phyloP scores from a whole-genome alignment of 208 protist genomes.

The Leishmania tropica region DNA sequence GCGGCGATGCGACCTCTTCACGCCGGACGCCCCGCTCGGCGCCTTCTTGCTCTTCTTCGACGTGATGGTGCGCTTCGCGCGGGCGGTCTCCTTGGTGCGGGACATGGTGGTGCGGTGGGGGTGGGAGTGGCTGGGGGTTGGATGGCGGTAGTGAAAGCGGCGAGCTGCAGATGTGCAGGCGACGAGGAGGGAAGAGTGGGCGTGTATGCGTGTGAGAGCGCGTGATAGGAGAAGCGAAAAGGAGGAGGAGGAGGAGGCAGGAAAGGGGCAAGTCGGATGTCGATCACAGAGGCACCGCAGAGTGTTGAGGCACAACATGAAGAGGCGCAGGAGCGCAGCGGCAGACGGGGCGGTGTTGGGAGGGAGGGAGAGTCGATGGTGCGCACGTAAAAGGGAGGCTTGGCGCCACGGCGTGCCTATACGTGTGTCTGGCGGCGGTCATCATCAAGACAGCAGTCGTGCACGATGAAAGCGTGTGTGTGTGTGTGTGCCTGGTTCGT shows the following conservation, averaged over 20 bases:
- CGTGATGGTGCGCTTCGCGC: slow-evolving; percentile 97
- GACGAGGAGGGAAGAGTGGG: not conserved
- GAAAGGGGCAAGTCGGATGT: not conserved
- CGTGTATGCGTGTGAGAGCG: not conserved
- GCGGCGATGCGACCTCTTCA: slow-evolving; percentile 92
- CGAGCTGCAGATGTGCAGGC: not conserved
- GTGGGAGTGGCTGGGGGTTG: not conserved
- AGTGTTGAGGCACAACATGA: not conserved
- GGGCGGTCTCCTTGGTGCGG: slow-evolving; percentile 97
- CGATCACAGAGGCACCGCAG: too few species aligned
- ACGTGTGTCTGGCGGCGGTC: too few species aligned
- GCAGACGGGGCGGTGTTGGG: not conserved
- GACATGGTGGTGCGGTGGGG: slow-evolving; percentile 79
- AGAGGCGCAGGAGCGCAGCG: not conserved
- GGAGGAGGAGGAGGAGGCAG: too few species aligned
- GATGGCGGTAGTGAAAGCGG: not conserved
- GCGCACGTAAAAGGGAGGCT: not conserved
- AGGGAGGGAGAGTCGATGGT: too few species aligned
- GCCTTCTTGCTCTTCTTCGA: slow-evolving; percentile 97
- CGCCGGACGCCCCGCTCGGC: slow-evolving; percentile 92
- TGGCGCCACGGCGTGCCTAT: not conserved
- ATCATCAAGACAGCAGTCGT: not conserved
- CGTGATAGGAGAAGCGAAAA: not conserved
- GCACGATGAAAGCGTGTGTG: not conserved
- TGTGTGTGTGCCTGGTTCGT: not conserved